Percentiles rank a stretch among this genome's conserved stretches.
These are phyloP conservation scores for Rhizoclosmatium sp. DNA, from an alignment of 192 early-diverging fungal species.

Conservation along the genomic window DNA sequence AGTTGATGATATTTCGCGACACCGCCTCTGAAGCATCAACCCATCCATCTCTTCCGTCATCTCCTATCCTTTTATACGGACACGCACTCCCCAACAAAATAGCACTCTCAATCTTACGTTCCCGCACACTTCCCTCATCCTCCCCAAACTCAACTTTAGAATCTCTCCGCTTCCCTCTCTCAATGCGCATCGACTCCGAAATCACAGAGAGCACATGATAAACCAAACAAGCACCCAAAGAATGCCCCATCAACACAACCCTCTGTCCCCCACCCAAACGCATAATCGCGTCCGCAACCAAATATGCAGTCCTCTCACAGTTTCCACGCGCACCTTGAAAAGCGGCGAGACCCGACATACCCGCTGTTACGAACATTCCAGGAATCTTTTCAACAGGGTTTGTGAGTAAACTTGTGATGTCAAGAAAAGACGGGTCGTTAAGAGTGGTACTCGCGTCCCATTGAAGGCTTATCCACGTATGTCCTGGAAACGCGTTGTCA, in stretches of 20 bases:
- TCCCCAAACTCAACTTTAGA: not conserved
- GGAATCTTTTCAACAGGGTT: not conserved
- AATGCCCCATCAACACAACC: conserved; percentile 35
- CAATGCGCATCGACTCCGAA: not conserved
- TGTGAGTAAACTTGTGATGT: not conserved
- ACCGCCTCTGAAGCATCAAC: conserved; percentile 14
- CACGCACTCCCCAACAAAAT: conserved; percentile 33
- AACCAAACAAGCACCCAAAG: conserved; percentile 29
- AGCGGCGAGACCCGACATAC: not conserved
- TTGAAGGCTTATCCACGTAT: conserved; percentile 41
- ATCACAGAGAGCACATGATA: conserved; percentile 17
- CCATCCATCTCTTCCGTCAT: conserved; percentile 1
- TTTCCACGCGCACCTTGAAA: not conserved
- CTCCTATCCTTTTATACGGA: not conserved
- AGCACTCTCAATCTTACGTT: conserved; percentile 3
- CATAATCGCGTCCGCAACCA: conserved; percentile 35
- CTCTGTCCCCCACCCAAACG: not conserved
- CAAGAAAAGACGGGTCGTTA: not conserved
- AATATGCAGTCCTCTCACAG: conserved; percentile 3
- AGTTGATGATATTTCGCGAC: conserved; percentile 5
- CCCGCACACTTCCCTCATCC: not conserved
- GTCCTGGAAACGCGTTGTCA: conserved; percentile 13
- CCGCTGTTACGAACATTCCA: not conserved
- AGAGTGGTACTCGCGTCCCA: conserved; percentile 33
- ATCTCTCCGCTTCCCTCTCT: not conserved